A percentile compares a stretch with the other conserved stretches of the same genome.
Conservation (phyloP, 2,329 filamentous ascomycete species). For the Trichoderma koningii region DNA sequence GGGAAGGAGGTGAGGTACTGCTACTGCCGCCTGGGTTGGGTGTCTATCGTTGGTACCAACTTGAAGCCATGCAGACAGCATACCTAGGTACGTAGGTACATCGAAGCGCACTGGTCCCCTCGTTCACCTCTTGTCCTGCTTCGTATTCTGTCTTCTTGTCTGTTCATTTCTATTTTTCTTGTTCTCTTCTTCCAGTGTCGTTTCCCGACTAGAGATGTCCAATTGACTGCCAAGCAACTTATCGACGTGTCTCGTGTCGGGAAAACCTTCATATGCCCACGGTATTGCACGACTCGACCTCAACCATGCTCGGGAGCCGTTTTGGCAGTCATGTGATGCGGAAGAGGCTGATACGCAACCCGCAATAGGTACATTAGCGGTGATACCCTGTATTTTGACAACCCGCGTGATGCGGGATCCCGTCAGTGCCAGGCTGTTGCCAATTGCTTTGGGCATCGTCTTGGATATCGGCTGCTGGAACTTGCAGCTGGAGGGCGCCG, state of each 20-base stretch:
- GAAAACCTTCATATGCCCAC: neutral
- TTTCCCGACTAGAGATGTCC: neutral
- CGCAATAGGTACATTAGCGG: conserved; percentile 14
- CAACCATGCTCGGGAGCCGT: conserved; percentile 9
- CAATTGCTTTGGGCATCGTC: conserved; percentile 1
- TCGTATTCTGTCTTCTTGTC: too few species aligned
- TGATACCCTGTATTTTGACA: conserved; percentile 25
- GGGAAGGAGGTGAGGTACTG: neutral
- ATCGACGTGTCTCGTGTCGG: conserved; percentile 10
- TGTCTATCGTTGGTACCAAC: neutral
- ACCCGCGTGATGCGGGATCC: conserved; percentile 21
- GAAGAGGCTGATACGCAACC: conserved; percentile 20
- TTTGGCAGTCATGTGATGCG: conserved; percentile 27
- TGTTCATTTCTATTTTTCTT: neutral
- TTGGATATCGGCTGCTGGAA: neutral
- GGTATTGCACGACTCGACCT: neutral
- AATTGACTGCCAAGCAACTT: conserved; percentile 14
- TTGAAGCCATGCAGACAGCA: neutral
- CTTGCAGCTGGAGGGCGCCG: conserved; percentile 11
- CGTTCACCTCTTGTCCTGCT: neutral
- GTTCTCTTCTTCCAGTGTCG: neutral
- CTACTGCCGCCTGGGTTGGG: too few species aligned
- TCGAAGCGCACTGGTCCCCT: neutral
- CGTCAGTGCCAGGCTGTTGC: neutral
- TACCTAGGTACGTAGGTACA: too few species aligned